phyloP scores from a whole-genome alignment of 495 filamentous ascomycete genomes.

The Aspergillus saccharolyticus region DNA sequence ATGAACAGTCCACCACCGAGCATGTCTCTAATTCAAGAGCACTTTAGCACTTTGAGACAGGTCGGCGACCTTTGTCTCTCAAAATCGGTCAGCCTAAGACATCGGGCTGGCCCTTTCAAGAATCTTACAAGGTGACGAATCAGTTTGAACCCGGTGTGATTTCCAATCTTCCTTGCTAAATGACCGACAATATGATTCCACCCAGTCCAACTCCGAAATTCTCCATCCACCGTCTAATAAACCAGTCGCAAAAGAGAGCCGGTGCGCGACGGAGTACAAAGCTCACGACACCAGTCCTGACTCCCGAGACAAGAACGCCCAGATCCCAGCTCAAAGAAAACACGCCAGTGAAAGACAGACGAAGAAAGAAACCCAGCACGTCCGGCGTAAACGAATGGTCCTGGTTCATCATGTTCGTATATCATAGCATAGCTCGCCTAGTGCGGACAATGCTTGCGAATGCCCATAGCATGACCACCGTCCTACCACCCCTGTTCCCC shows the following conservation, averaged over 20 bases:
- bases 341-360: background rate
- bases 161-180: background rate
- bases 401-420: slow-evolving; percentile 11
- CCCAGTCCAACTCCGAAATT: slow-evolving; percentile 14
- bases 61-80: no score
- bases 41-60: no score
- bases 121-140: background rate
- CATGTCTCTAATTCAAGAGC: no score
- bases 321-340: background rate
- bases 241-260: background rate
- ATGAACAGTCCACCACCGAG: no score
- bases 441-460: slow-evolving; percentile 1
- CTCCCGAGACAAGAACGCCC: background rate
- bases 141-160: background rate
- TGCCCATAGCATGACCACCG: slow-evolving; percentile 13
- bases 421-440: slow-evolving; percentile 11
- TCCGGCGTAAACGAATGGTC: background rate
- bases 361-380: background rate
- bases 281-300: background rate
- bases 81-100: no score
- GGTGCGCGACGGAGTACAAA: background rate
- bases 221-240: slow-evolving; percentile 10
- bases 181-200: slow-evolving; percentile 1
- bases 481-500: background rate
- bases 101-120: no score